Base-by-base conservation (phyloP, 2,329 filamentous ascomycete species). In the Chalaropsis thielavioides region DNA sequence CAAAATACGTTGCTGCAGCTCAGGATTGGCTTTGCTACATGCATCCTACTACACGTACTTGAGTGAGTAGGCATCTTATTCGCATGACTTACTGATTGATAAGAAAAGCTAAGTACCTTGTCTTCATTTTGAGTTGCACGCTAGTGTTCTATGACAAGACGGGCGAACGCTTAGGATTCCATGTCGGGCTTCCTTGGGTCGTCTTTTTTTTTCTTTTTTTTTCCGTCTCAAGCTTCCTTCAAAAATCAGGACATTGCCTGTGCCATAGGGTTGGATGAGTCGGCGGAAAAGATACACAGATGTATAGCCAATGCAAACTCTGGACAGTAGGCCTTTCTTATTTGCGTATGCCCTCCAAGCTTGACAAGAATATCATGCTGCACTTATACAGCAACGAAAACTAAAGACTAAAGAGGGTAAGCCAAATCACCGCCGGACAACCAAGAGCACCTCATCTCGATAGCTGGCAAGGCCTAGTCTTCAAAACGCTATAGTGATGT, bases 61-160 rank as follows among this genome's bases (percentile, higher is more conserved):
- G 5, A n/a, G 10, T 0, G 19, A 38, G 27, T 58, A 58, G 27
- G 10, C 17, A 58, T 38, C 15, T 38, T 38, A 38, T 38, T 38
- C 27, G 19, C 24, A 11, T 7, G 24, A 58, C 6, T n/a, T 58
- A 58, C 27, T 58, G 54, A 58, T 58, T 58, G 54, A 58, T 58
- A 58, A 58, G 54, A 35, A 17, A 58, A 35, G 11, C 27, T 7
- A n/a, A 38, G 54, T 58, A 35, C 17, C 6, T 19, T n/a, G 54
- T 13, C 54, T 38, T 58, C 27, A 58, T 35, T 58, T 56, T 58
- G 54, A 58, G 54, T 58, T 58, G 24, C 54, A 58, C 54, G n/a
- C 54, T 58, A 58, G 27, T 3, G 54, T 15, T n/a, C 31, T 58
- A 15, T 58, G 54, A 58, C 54, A 58, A 58, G 54, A 35, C 54